Evolutionary conservation across 495 filamentous ascomycete genomes (phyloP).

Genomic region (Parathielavia appendiculata): DNA sequence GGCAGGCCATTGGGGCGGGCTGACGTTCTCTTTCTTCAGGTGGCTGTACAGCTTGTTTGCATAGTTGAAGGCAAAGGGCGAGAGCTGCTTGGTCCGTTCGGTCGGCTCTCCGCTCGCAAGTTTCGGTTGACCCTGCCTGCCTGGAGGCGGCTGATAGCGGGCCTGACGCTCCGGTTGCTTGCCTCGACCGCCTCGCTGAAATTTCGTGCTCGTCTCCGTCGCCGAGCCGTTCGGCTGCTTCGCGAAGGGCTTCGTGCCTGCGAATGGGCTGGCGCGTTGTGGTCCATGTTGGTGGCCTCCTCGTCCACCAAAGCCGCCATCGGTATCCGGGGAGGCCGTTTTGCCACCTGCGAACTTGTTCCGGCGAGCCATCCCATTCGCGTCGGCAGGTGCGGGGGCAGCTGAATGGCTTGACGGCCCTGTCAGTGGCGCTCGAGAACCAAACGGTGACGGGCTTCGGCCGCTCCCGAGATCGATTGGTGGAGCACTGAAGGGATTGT

Average conservation of each 20-base stretch:
- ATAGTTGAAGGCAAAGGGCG: conserved; percentile 33
- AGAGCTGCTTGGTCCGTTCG: conserved; percentile 28
- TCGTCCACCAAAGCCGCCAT: conserved; percentile 11
- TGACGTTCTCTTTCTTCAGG: conserved; percentile 40
- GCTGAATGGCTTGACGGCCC: not conserved
- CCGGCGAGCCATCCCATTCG: conserved; percentile 5
- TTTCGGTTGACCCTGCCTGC: not conserved
- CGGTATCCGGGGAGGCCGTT: not conserved
- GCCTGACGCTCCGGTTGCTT: conserved; percentile 16
- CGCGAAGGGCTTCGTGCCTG: not conserved
- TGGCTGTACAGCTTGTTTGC: conserved; percentile 40
- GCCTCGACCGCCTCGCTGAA: conserved; percentile 6
- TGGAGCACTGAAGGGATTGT: not conserved
- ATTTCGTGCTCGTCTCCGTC: not conserved
- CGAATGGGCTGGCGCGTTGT: conserved; percentile 4
- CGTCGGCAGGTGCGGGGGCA: not conserved
- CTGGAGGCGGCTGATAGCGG: conserved; percentile 1
- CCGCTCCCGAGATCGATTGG: not conserved
- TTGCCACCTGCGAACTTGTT: conserved; percentile 11
- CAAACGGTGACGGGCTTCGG: conserved; percentile 14
- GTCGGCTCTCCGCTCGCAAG: conserved; percentile 18
- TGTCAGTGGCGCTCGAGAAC: conserved; percentile 3
- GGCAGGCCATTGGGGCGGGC: conserved; percentile 42
- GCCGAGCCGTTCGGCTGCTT: not conserved
- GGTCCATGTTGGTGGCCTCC: not conserved